phyloP scores from a whole-genome alignment of 345 rosid genomes.

The Pseudoturritis turrita region DNA sequence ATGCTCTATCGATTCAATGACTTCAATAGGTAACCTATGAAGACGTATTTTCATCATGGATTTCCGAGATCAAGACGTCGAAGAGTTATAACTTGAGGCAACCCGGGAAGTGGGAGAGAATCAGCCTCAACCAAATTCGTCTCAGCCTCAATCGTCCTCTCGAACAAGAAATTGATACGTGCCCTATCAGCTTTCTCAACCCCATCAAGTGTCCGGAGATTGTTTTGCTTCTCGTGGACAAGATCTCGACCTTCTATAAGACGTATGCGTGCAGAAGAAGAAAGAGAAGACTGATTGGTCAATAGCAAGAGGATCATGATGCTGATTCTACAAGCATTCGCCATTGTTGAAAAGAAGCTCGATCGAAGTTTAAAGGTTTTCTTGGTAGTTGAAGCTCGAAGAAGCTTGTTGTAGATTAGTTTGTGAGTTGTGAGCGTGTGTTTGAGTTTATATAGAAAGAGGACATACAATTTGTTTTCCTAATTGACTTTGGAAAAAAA shows the following conservation, averaged over 20 bases:
- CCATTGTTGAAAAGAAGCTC: constrained; percentile 10
- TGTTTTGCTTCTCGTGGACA: background rate
- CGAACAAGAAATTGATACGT: constrained; percentile 1
- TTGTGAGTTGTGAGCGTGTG: background rate
- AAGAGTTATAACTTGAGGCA: background rate
- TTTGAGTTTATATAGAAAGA: background rate
- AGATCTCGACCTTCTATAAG: background rate
- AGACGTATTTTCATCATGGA: too few species aligned
- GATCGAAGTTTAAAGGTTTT: background rate
- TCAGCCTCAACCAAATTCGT: background rate
- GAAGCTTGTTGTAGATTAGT: background rate
- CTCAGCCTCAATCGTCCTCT: background rate
- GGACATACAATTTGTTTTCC: background rate
- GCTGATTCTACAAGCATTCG: background rate
- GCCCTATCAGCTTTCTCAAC: constrained; percentile 5
- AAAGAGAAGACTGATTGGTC: background rate
- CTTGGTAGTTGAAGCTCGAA: background rate
- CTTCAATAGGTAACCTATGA: background rate
- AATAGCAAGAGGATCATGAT: background rate
- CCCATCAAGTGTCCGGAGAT: background rate
- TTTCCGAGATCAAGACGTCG: too few species aligned
- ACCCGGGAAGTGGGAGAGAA: background rate
- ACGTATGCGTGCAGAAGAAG: constrained; percentile 1
- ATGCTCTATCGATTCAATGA: background rate
- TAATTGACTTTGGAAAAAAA: background rate